These are phyloP conservation scores for Carallia brachiata DNA, from an alignment of 345 rosid species.

Conservation along the genomic window DNA sequence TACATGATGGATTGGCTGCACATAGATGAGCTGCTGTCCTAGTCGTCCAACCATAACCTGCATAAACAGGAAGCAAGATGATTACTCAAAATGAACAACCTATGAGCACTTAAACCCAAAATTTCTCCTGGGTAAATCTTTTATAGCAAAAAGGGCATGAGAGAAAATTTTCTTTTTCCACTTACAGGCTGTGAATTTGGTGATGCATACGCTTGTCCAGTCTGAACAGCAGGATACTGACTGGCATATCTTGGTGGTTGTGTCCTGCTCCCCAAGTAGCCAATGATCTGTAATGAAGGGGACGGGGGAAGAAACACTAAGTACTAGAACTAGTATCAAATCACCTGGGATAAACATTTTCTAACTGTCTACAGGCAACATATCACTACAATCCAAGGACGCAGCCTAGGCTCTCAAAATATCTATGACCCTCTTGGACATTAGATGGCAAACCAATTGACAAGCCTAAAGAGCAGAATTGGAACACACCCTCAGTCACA, in stretches of 20 bases:
- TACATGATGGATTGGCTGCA: conserved; percentile 80
- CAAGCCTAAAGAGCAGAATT: neutral
- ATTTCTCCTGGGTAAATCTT: neutral
- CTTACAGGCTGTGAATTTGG: conserved; percentile 66
- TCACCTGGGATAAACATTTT: neutral
- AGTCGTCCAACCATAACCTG: conserved; percentile 70
- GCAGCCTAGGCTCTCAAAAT: neutral
- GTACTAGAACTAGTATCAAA: conserved; percentile 7
- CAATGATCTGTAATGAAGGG: conserved; percentile 41
- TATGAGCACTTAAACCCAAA: conserved; percentile 4
- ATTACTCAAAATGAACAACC: conserved; percentile 8
- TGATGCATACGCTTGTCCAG: conserved; percentile 57
- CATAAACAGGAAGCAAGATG: conserved; percentile 18
- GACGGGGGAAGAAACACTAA: conserved; percentile 13
- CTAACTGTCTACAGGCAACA: neutral
- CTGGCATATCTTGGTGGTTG: conserved; percentile 54
- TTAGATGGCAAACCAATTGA: neutral
- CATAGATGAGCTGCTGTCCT: conserved; percentile 59
- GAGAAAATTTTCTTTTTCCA: conserved; percentile 8
- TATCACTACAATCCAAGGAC: neutral
- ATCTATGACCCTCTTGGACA: neutral
- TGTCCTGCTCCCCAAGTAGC: conserved; percentile 58
- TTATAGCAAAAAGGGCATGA: neutral
- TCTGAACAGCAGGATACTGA: conserved; percentile 61
- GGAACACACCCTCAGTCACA: neutral